Base-by-base conservation (phyloP, 2,329 filamentous ascomycete genomes). In the Epichloe brachyelytri region DNA sequence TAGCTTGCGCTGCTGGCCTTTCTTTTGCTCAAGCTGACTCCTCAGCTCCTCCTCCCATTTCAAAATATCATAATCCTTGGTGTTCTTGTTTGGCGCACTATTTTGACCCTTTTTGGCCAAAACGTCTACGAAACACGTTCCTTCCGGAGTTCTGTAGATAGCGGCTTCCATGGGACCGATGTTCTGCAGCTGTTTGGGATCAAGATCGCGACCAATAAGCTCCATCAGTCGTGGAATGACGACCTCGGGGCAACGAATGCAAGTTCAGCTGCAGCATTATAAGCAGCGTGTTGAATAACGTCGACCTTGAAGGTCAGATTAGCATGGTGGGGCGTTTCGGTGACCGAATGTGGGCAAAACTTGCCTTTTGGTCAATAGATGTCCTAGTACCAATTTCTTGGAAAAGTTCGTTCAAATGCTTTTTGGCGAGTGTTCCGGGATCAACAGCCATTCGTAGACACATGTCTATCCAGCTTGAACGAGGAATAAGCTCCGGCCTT, bases 21-120 rank as follows among this genome's bases (percentile, higher is more conserved):
- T 95, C 73, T 97, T 98, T 63, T 87, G 78, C n/a, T 90, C 89
- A 40, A 98, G 70, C 60, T 96, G 88, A 39, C 81, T 77, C 52
- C 90, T 78, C 7, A 98, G 75, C 56, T 98, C 93, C 64, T 91
- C 86, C 67, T 98, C 93, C 93, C 94, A 98, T 67, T 95, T 96
- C 40, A 96, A 69, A 1, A 88, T 94, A 59, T 98, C 88, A 60
- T 96, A 95, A 64, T 97, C 93, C 65, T 95, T 96, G 46, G 81
- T 84, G 60, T 88, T 95, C 70, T 95, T 97, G 68, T 89, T 85
- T 3, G 88, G 82, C 2, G 85, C 71, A 38, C 75, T 72, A 54
- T 79, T 79, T 53, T 81, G 80, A 1, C 82, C 73, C 64, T 95
- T 95, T 63, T 88, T 90, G 36, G 85, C 87, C 5, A 98, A 76